Evolutionary conservation across 2,329 filamentous ascomycete genomes (phyloP), one percentile per base, ranked within the genome.

Genomic region (Neonectria sp.): DNA sequence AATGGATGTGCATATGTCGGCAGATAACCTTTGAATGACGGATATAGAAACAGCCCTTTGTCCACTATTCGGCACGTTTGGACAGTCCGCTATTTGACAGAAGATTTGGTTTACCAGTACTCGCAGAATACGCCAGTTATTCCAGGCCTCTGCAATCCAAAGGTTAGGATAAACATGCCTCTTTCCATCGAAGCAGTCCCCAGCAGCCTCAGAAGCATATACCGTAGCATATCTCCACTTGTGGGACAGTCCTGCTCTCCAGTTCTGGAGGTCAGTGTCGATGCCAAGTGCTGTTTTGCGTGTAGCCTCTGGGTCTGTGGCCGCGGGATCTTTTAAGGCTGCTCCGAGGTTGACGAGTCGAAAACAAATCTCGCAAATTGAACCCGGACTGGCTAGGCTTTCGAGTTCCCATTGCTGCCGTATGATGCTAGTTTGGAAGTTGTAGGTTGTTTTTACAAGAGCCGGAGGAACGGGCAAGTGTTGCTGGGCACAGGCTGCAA

Each of bases 121-220:
- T 6, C 55, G 40, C 8, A 58, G 8, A 3, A 29, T 15, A 6
- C 55, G 55, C 55, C 55, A 58, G n/a, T 45, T 58, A 25, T 58
- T 58, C 55, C 40, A 48, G 15, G 6, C n/a, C 40, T 58, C 37
- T 17, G 55, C 55, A 45, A 46, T 33, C 45, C 29, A 33, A 15
- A 46, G 43, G 11, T n/a, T 45, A 13, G 29, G 25, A 9, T 58
- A 58, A 2, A 48, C 45, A 33, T 58, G 55, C 9, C 27, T 29
- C 17, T 31, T 33, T 33, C 7, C 31, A 4, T 27, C 13, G 17
- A 48, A 58, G 6, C n/a, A 33, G n/a, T 17, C 51, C 2, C 5
- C 6, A 6, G 6, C 11, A 5, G 11, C 2, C 12, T 53, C 31
- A 8, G 31, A 24, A 21, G 31, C 51, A 8, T 53, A n/a, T 1